Conservation (phyloP, 805 yeast species). For the Yamadazyma tumulicola region DNA sequence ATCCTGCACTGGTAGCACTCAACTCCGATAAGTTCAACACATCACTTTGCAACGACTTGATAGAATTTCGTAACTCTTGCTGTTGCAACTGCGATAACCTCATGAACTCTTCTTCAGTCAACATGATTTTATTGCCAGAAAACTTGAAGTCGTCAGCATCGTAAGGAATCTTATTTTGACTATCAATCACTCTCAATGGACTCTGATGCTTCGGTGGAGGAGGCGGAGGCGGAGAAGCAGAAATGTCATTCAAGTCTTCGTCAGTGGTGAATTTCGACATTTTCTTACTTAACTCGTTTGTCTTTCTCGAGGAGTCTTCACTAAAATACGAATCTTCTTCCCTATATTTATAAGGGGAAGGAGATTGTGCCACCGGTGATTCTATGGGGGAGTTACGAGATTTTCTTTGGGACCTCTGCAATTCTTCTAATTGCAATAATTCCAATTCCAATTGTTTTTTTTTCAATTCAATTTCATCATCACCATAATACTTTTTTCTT, state of each 20-base stretch:
- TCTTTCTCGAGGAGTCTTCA: slow-evolving; percentile 36
- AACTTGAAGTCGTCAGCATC: slow-evolving; percentile 37
- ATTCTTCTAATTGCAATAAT: slow-evolving; percentile 23
- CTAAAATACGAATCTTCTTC: slow-evolving; percentile 28
- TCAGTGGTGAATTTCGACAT: slow-evolving; percentile 21
- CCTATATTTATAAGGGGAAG: slow-evolving; percentile 6
- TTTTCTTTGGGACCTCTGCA: slow-evolving; percentile 11
- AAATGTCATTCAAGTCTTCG: slow-evolving; percentile 21
- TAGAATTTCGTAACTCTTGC: slow-evolving; percentile 37
- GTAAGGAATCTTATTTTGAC: slow-evolving; percentile 22
- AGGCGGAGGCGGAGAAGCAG: slow-evolving; percentile 40
- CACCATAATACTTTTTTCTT: slow-evolving; percentile 6
- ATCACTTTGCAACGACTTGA: slow-evolving; percentile 42
- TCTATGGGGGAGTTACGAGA: too few relatives aligned
- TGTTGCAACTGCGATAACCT: slow-evolving; percentile 30
- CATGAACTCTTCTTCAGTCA: slow-evolving; percentile 26
- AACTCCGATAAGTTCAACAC: slow-evolving; percentile 58
- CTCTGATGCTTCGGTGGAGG: slow-evolving; percentile 34
- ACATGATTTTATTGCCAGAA: slow-evolving; percentile 19
- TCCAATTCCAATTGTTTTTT: slow-evolving; percentile 39
- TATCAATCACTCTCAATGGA: slow-evolving; percentile 7
- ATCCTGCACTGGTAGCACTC: slow-evolving; percentile 89
- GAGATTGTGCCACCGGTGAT: neutral
- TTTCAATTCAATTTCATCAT: slow-evolving; percentile 23
- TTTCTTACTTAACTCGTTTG: slow-evolving; percentile 34